Base-by-base conservation (phyloP, 495 filamentous ascomycete genomes). In the Penicillium paradoxum region DNA sequence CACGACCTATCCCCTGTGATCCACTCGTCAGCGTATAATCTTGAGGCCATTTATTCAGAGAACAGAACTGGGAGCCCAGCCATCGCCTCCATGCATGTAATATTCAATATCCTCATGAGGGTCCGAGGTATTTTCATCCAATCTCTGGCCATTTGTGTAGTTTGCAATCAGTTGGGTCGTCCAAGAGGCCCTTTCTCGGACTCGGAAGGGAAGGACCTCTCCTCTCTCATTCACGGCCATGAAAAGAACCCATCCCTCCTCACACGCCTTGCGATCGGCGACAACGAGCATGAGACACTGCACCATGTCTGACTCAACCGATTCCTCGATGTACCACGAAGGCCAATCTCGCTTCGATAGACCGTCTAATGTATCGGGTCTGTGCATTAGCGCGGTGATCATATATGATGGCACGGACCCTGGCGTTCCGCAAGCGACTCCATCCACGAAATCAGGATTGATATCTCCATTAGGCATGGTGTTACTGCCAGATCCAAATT, bases 171-270 rank as follows among this genome's bases (percentile, higher is more conserved):
- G n/a, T n/a, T n/a, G n/a, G n/a, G n/a, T n/a, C n/a, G n/a, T n/a
- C n/a, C n/a, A n/a, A n/a, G n/a, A n/a, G n/a, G n/a, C n/a, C n/a
- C n/a, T n/a, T n/a, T n/a, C n/a, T n/a, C n/a, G n/a, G n/a, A n/a
- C n/a, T n/a, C n/a, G n/a, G n/a, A n/a, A n/a, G n/a, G n/a, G n/a
- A n/a, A n/a, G n/a, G n/a, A n/a, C n/a, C n/a, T n/a, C n/a, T n/a
- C n/a, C n/a, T n/a, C n/a, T n/a, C n/a, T n/a, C n/a, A 36, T 47
- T 47, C 44, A 47, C 44, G 19, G 44, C 44, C 29, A 47, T 21
- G 29, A 10, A 13, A 29, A 47, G n/a, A 7, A 47, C 44, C 44
- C 44, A 47, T 2, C 29, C 44, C 29, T 47, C 44, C 33, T 47
- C 44, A 34, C 44, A 34, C 2, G 44, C 19, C 33, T 47, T 47